Evolutionary conservation across 805 yeast genomes (phyloP), one percentile per base, ranked within the genome.

Genomic region (Metschnikowia vanudenii): DNA sequence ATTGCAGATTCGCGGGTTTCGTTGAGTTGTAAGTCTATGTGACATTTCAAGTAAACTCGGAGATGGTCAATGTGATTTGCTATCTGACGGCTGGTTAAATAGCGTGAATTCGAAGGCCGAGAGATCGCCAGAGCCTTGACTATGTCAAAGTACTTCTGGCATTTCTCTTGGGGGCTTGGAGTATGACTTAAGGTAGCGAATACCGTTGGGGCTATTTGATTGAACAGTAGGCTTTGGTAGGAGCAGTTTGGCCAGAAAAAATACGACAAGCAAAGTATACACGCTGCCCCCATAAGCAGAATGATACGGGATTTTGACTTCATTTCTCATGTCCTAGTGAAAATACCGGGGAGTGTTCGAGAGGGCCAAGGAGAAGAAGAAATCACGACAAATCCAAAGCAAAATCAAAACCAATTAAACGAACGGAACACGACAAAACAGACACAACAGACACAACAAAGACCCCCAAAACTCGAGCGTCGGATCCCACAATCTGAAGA

Each of bases 61-160:
- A 53, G 51, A 29, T 53, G 57, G 36, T 38, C 53, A 14, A 53
- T 17, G 19, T 53, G 57, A 20, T 51, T 53, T 2, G 46, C 38
- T n/a, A 53, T 53, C 24, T 53, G 49, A 16, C 24, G 19, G 16
- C 44, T 34, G 1, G 47, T 39, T 33, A 51, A 36, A 36, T 41
- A 49, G 6, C 55, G 41, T 4, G 57, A 53, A 8, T 47, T 33
- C 5, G 57, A 43, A 9, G 53, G 47, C 20, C 43, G 35, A 5
- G 48, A 41, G 3, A 42, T 17, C 12, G 51, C 46, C 43, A 37
- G 38, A 7, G 40, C 29, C 24, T 39, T 26, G 17, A 53, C 36
- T 4, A 45, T 22, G 19, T 46, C 45, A 26, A 53, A 53, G 46
- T 53, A 53, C 11, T 18, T 24, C 10, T n/a, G 38, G 39, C 55